These are phyloP conservation scores for Tetrastigma voinierianum DNA, from an alignment of 164 flowering plant species.

Conservation along the genomic window DNA sequence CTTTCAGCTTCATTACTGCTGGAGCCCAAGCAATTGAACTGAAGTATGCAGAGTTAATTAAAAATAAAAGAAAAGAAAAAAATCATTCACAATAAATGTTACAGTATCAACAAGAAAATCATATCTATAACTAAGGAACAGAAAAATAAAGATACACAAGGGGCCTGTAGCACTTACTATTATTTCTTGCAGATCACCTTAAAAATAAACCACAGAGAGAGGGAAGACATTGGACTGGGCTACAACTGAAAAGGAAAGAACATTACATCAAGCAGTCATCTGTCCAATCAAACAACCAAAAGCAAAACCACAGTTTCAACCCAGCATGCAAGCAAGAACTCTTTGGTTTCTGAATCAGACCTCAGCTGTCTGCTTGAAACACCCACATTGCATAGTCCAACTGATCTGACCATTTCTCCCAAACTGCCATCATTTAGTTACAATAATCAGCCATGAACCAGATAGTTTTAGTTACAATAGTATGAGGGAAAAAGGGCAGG, in stretches of 20 bases:
- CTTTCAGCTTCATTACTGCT: too few species aligned
- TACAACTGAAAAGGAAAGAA: not conserved
- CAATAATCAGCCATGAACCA: conserved; percentile 14
- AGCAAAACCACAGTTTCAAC: not conserved
- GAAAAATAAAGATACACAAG: not conserved
- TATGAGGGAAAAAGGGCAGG: not conserved
- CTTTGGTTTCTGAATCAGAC: conserved; percentile 23
- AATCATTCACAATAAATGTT: too few species aligned
- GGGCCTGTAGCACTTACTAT: conserved; percentile 3
- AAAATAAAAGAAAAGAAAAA: too few species aligned
- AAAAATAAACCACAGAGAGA: not conserved
- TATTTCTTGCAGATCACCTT: conserved; percentile 4
- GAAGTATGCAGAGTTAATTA: too few species aligned
- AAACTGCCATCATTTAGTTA: conserved; percentile 52
- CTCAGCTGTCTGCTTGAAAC: conserved; percentile 57
- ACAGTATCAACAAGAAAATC: not conserved
- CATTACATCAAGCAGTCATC: not conserved
- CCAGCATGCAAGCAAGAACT: not conserved
- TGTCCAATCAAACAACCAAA: conserved; percentile 1
- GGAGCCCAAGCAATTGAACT: too few species aligned
- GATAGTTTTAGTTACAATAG: too few species aligned
- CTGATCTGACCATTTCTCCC: conserved; percentile 78
- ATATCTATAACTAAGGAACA: conserved; percentile 1
- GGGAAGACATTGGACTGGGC: not conserved
- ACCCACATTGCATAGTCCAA: conserved; percentile 74